Conservation (phyloP, 225 moss, liverwort and hornwort species). For the Marchantia paleacea region DNA sequence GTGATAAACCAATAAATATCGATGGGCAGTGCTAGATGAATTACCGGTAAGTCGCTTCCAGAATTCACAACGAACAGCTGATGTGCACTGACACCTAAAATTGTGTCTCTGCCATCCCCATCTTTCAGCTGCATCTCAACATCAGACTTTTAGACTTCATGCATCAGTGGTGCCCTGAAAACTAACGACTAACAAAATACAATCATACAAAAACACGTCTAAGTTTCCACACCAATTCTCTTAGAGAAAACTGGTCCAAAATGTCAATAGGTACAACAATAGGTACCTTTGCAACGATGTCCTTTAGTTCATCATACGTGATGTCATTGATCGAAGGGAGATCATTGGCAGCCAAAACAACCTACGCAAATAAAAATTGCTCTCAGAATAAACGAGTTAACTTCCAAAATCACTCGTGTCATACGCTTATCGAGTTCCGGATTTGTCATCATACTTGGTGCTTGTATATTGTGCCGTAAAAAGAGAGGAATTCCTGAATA, state of each 20-base stretch:
- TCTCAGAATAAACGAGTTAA: background rate
- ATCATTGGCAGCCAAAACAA: slow-evolving; percentile 74
- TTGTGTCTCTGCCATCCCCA: slow-evolving; percentile 49
- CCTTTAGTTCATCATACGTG: slow-evolving; percentile 75
- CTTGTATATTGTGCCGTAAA: too few species aligned
- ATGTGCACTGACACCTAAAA: slow-evolving; percentile 75
- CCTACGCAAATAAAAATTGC: background rate
- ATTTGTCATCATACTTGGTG: too few species aligned
- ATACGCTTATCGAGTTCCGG: too few species aligned
- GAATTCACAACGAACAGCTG: slow-evolving; percentile 79
- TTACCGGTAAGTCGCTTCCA: slow-evolving; percentile 91
- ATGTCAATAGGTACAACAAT: background rate
- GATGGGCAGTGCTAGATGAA: too few species aligned
- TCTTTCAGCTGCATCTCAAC: slow-evolving; percentile 52
- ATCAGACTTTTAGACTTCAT: background rate
- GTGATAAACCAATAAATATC: background rate
- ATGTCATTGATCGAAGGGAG: slow-evolving; percentile 94
- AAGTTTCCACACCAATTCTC: background rate
- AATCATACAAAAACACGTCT: background rate
- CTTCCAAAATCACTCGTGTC: too few species aligned
- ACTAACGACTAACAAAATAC: background rate
- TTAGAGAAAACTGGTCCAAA: background rate
- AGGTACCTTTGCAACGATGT: slow-evolving; percentile 64
- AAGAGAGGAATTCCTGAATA: too few species aligned
- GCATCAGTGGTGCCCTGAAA: background rate